These are phyloP conservation scores for Aspergillus haitiensis DNA, from an alignment of 495 filamentous ascomycete species.

Conservation along the genomic window DNA sequence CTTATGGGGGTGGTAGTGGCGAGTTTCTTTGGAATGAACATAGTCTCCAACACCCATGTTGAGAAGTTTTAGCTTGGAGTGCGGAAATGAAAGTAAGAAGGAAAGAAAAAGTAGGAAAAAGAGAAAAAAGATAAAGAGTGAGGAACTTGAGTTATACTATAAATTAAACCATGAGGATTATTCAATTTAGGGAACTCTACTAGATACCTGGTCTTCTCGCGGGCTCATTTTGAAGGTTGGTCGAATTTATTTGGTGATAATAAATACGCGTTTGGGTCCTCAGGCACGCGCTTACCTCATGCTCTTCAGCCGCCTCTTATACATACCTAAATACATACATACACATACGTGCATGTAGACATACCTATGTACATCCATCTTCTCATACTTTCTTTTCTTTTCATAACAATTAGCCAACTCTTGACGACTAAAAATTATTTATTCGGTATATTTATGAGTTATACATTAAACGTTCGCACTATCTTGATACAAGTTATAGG, in stretches of 20 bases:
- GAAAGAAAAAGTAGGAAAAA: background rate
- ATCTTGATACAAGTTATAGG: background rate
- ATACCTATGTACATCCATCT: too few species aligned
- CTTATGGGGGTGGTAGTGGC: slow-evolving; percentile 33
- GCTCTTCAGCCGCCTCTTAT: background rate
- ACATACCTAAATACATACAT: too few species aligned
- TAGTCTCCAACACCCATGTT: slow-evolving; percentile 50
- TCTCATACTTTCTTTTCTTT: too few species aligned
- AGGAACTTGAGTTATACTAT: background rate
- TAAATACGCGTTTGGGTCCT: slow-evolving; percentile 22
- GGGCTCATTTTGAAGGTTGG: background rate
- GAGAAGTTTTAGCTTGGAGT: background rate
- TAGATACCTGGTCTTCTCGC: background rate
- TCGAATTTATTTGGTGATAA: slow-evolving; percentile 10
- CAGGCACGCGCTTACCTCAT: slow-evolving; percentile 28
- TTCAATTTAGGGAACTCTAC: too few species aligned
- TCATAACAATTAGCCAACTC: too few species aligned
- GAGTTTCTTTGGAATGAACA: slow-evolving; percentile 44
- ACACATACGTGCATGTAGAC: too few species aligned
- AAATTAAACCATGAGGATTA: too few species aligned
- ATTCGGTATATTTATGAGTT: too few species aligned
- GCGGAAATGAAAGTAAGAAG: background rate
- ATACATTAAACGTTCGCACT: background rate
- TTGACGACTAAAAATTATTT: too few species aligned
- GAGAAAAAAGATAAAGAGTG: background rate